Evolutionary conservation across 1,284 basidiomycete species (phyloP), one percentile per base, ranked within the genome.

Genomic region (Cystobasidium pallidum): DNA sequence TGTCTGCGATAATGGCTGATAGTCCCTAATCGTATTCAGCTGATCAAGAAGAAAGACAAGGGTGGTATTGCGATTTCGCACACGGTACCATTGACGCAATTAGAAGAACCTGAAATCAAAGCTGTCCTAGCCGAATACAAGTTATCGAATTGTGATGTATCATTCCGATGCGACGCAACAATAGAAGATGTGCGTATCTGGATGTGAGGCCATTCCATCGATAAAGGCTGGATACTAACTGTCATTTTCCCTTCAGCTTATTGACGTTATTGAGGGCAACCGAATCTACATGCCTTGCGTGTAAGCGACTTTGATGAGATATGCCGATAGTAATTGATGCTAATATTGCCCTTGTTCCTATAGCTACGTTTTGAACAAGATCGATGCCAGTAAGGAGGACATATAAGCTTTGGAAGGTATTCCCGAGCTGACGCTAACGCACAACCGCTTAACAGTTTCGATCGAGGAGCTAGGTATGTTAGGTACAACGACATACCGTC

Each of bases 381-480:
- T 99, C 79, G 95, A 99, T 80, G 92, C 91, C 28, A 95, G 98
- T 79, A 94, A 92, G 74, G 96, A 97, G 80, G 92, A 97, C 82
- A 95, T 97, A 82, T 87, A 47, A 36, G 41, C 19, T 6, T 7
- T 99, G 49, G 10, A 13, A 0, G 1, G 10, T 21, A 0, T 17
- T 2, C n/a, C 11, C 28, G 15, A 54, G 21, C 39, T 61, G 36
- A n/a, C n/a, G n/a, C n/a, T n/a, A n/a, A n/a, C n/a, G n/a, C n/a
- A n/a, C n/a, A n/a, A n/a, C 32, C 30, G 28, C 24, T 8, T 11
- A 11, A 17, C 43, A 74, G 74, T 99, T 79, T 95, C 92, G 73
- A 98, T 99, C 80, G 94, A 99, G 82, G 96, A 99, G 82, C 87
- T 99, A 49, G 75, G 58, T 61, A 61, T n/a, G 58, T 15, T 30